phyloP scores from a whole-genome alignment of 768 basidiomycete genomes.

The Amanita molliuscula region DNA sequence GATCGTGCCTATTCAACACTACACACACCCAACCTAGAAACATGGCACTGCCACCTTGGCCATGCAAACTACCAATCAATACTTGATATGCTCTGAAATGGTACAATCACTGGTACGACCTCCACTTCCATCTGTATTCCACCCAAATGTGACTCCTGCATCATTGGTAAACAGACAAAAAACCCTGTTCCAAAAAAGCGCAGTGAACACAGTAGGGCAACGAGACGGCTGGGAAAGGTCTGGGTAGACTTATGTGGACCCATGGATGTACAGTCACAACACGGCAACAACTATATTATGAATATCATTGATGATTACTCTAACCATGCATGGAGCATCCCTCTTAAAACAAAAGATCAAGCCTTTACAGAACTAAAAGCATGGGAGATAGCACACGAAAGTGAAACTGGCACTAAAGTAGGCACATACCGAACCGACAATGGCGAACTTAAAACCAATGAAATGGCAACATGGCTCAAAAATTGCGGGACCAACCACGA shows the following conservation, averaged over 20 bases:
- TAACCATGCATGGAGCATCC: too few species aligned
- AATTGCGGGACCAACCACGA: background rate
- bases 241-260: too few species aligned
- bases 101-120: background rate
- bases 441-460: conserved; percentile 15
- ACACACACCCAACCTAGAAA: background rate
- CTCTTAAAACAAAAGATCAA: background rate
- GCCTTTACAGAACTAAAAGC: conserved; percentile 13
- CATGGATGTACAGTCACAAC: too few species aligned
- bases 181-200: too few species aligned
- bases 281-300: too few species aligned
- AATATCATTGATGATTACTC: too few species aligned
- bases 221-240: too few species aligned
- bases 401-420: conserved; percentile 11
- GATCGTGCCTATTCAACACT: background rate
- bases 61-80: background rate
- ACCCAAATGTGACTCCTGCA: too few species aligned
- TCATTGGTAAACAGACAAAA: too few species aligned
- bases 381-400: conserved; percentile 18
- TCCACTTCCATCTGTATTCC: too few species aligned
- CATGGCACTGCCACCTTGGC: background rate
- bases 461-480: too few species aligned
- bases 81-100: conserved; percentile 7
- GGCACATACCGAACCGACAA: conserved; percentile 11
- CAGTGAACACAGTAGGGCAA: too few species aligned